A percentile compares a stretch with the other conserved stretches of the same genome.
These are phyloP conservation scores for Smallanthus sonchifolius DNA, from an alignment of 129 eudicot species.

Conservation along the genomic window DNA sequence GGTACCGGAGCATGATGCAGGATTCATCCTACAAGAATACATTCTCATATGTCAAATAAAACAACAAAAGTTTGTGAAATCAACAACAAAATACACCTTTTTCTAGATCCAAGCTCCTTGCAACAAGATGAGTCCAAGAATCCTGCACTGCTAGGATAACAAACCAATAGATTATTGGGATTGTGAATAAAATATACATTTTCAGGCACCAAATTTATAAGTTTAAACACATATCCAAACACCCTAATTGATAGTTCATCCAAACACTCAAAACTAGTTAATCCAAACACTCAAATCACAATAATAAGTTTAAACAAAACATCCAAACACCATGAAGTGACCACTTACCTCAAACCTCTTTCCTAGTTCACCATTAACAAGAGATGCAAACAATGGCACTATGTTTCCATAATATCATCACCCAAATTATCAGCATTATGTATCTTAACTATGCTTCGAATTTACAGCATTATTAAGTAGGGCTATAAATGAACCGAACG, in stretches of 20 bases:
- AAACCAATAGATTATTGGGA: neutral
- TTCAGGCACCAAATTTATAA: too few relatives aligned
- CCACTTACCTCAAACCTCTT: neutral
- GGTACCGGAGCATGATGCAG: constrained; percentile 33
- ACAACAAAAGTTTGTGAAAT: neutral
- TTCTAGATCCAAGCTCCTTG: constrained; percentile 40
- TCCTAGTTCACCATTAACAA: neutral
- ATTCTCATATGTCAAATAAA: constrained; percentile 10
- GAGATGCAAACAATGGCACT: neutral
- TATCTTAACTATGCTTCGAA: neutral
- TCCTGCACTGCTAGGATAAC: constrained; percentile 35
- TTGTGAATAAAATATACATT: neutral
- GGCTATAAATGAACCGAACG: too few relatives aligned
- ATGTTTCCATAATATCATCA: too few relatives aligned
- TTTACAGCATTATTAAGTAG: neutral
- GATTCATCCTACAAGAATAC: constrained; percentile 35
- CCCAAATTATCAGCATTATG: neutral
- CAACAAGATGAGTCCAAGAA: constrained; percentile 35
- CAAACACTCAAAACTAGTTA: neutral
- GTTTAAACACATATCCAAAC: too few relatives aligned
- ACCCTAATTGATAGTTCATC: neutral
- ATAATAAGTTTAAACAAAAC: neutral
- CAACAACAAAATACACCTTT: constrained; percentile 32
- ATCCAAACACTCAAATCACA: neutral
- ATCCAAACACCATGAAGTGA: neutral